These are phyloP conservation scores for Magnolia sinica DNA, from an alignment of 164 flowering plant genomes.

Conservation along the genomic window DNA sequence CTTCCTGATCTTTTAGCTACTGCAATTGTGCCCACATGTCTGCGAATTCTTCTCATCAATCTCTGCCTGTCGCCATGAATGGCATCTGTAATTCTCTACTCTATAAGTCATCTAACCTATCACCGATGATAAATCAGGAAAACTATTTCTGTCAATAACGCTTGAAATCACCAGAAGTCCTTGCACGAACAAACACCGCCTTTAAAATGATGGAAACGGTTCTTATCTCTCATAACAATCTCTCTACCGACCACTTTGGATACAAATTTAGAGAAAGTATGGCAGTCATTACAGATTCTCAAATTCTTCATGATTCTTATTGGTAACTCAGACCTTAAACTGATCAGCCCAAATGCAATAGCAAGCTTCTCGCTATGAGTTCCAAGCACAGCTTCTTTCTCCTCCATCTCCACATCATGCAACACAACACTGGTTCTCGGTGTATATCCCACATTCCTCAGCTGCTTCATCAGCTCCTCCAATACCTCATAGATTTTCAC, in stretches of 20 bases:
- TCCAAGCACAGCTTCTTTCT: constrained; percentile 2
- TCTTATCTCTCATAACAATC: constrained; percentile 7
- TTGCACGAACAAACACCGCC: constrained; percentile 7
- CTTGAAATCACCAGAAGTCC: constrained; percentile 6
- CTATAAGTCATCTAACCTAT: no score
- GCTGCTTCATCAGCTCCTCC: constrained; percentile 1
- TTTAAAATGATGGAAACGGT: constrained; percentile 12
- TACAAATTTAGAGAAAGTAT: constrained; percentile 4
- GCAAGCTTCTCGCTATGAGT: constrained; percentile 15
- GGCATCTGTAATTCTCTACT: no score
- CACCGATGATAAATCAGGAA: no score
- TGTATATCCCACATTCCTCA: constrained; percentile 4
- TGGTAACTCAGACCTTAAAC: background rate
- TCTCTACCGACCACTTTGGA: background rate
- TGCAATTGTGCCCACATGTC: no score
- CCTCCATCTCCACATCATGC: constrained; percentile 12
- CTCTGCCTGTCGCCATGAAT: no score
- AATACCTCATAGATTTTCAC: constrained; percentile 8
- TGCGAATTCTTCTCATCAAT: no score
- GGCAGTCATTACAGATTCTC: constrained; percentile 10
- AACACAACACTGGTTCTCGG: background rate
- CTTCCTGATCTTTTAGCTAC: no score
- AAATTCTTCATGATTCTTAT: constrained; percentile 7
- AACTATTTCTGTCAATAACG: no score
- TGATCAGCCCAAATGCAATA: constrained; percentile 10